Conservation (phyloP, 352 stramenopile genomes). For the Thraustochytrium sp. region DNA sequence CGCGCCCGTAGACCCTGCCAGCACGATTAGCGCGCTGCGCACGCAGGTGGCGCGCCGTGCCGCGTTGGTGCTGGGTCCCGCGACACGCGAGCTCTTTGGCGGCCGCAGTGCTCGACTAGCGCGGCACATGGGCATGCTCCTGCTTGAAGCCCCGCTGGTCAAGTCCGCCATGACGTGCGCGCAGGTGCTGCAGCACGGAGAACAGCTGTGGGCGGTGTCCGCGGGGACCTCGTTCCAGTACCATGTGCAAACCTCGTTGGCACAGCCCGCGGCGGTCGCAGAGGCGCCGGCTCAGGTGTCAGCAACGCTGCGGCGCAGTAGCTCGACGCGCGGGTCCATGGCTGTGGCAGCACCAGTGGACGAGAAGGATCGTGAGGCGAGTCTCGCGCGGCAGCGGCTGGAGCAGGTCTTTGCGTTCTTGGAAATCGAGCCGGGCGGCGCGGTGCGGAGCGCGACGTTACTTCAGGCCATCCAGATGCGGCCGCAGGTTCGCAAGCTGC, state of each 20-base stretch:
- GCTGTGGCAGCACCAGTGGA: not conserved
- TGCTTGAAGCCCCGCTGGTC: not conserved
- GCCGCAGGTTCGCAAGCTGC: not conserved
- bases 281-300: not conserved
- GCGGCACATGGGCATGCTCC: not conserved
- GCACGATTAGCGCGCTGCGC: not conserved
- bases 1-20: not conserved
- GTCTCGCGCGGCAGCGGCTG: not conserved
- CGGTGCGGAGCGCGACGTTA: not conserved
- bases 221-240: not conserved
- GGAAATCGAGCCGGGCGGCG: not conserved
- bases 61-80: not conserved
- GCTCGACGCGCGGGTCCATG: not conserved
- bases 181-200: not conserved
- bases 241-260: not conserved
- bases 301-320: not conserved
- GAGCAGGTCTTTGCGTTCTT: constrained; percentile 12
- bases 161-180: not conserved
- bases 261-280: not conserved
- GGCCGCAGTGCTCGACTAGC: not conserved
- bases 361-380: not conserved
- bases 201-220: not conserved
- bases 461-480: not conserved
- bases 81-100: not conserved
- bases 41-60: not conserved